Evolutionary conservation across 192 early-diverging fungal species (phyloP).

Genomic region (Podila verticillata): DNA sequence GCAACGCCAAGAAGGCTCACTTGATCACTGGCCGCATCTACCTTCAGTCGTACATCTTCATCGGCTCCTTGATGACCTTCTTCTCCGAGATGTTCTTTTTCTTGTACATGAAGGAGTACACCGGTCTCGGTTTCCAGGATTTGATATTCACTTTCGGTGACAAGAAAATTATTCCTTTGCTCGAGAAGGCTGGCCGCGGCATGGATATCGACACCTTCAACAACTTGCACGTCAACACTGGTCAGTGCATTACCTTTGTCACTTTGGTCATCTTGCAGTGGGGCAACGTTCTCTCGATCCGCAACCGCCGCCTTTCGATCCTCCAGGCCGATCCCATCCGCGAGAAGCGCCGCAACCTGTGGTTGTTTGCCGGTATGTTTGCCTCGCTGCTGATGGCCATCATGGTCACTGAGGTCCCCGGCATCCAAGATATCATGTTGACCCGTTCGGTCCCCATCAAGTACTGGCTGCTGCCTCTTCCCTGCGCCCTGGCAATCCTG

Average conservation of each 20-base stretch:
- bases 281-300: conserved; percentile 69
- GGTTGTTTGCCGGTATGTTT: conserved; percentile 63
- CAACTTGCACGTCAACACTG: conserved; percentile 50
- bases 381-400: conserved; percentile 57
- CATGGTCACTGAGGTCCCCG: conserved; percentile 60
- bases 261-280: conserved; percentile 70
- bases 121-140: conserved; percentile 60
- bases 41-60: conserved; percentile 81
- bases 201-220: conserved; percentile 38
- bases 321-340: conserved; percentile 72
- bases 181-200: conserved; percentile 11
- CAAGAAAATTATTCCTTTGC: conserved; percentile 8
- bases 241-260: conserved; percentile 74
- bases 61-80: conserved; percentile 75
- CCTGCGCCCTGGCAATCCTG: conserved; percentile 67
- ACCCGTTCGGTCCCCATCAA: conserved; percentile 67
- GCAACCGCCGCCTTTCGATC: conserved; percentile 69
- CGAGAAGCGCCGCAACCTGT: conserved; percentile 64
- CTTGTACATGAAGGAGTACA: conserved; percentile 67
- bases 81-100: conserved; percentile 78
- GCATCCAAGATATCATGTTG: conserved; percentile 63
- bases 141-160: conserved; percentile 46
- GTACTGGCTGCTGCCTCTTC: conserved; percentile 75
- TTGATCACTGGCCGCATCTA: conserved; percentile 76
- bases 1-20: conserved; percentile 74